Evolutionary conservation across 192 early-diverging fungal genomes (phyloP), one percentile per base, ranked within the genome.

Genomic region (Borealophlyctis nickersoniae): DNA sequence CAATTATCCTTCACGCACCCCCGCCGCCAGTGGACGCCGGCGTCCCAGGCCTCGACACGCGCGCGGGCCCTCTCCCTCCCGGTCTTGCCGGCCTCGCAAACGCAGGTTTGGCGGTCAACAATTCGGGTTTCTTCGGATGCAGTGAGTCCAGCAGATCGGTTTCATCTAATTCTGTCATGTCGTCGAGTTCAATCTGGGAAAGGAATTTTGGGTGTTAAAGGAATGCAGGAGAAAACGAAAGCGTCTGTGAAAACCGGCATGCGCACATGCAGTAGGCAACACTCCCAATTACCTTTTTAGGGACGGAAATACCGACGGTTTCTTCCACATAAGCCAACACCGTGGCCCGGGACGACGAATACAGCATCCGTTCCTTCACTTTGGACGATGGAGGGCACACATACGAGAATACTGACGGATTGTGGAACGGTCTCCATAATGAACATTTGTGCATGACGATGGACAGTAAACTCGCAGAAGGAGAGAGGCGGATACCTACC

Each of bases 291-390:
- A 77, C 76, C 70, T 87, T 91, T 72, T 86, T 84, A 16, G 72
- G 75, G 4, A 92, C 75, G 27, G 72, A 58, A 24, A 92, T 51
- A 5, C 72, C 80, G 45, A 80, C 62, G 22, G 78, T 73, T 2
- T 77, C 75, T 70, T 86, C 79, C 24, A 85, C 79, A 45, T 60
- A 75, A 7, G 72, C 63, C 39, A 90, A 62, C 23, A 92, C 78
- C 31, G 77, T 85, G 22, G 75, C 69, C 49, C 87, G 81, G 50
- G 85, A 89, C 0, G 92, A 82, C 9, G 92, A 92, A 73, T 92
- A 95, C 32, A 93, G 62, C 96, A 96, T 98, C n/a, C 89, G 80
- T 49, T 91, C 83, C 36, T 89, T 86, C 58, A 98, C 87, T 71
- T 91, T 92, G 55, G 89, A 87, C 5, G 72, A 59, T 27, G 84